phyloP scores from a whole-genome alignment of 2,329 filamentous ascomycete species.

The Fusarium floridanum region DNA sequence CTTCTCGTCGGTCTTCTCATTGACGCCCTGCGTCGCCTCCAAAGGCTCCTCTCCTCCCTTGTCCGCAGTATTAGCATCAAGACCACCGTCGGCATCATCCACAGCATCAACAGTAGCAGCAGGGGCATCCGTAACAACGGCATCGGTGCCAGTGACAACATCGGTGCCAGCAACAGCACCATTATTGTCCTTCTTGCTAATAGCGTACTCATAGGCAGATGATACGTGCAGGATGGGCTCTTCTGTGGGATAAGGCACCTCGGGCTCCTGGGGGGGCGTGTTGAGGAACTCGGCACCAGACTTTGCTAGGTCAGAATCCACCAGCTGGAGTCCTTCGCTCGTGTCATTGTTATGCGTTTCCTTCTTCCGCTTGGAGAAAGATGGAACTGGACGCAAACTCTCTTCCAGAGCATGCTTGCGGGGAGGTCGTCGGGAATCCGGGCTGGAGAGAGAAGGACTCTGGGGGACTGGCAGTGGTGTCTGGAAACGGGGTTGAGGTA shows the following conservation, averaged over 20 bases:
- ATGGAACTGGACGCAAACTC: background rate
- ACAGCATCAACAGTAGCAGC: background rate
- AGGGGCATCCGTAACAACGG: background rate
- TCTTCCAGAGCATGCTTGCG: background rate
- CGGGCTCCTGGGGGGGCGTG: conserved; percentile 21
- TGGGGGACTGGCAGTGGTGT: background rate
- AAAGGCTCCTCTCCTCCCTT: conserved; percentile 7
- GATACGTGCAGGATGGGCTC: conserved; percentile 43
- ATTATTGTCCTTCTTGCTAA: conserved; percentile 42
- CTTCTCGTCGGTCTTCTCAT: conserved; percentile 10
- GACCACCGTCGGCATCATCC: background rate
- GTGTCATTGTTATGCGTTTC: background rate
- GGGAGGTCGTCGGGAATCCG: background rate
- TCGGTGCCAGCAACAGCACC: background rate
- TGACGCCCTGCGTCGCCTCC: conserved; percentile 9
- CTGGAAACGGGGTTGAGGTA: background rate
- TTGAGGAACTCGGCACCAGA: conserved; percentile 53
- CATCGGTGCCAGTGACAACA: background rate
- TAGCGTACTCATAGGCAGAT: conserved; percentile 49
- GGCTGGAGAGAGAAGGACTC: background rate
- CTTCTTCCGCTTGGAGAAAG: background rate
- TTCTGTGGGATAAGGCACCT: background rate
- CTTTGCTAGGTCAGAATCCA: conserved; percentile 39
- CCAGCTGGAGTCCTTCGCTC: background rate
- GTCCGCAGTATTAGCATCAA: background rate